phyloP scores from a whole-genome alignment of 148 eudicot genomes.

The Simmondsia chinensis region DNA sequence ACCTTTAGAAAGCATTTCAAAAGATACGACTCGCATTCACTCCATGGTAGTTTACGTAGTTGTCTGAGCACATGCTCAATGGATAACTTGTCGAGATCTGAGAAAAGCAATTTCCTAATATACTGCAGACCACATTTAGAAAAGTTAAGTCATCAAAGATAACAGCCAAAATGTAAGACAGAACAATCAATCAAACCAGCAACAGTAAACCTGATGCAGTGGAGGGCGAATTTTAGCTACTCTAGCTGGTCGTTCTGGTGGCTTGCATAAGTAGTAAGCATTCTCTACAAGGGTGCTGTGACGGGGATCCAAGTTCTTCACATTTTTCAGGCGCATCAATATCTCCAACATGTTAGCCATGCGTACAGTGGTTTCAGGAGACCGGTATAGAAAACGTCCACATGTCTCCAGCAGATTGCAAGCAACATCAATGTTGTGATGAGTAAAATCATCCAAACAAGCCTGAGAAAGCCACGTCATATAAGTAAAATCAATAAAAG shows the following conservation, averaged over 20 bases:
- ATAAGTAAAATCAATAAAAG: slow-evolving; percentile 1
- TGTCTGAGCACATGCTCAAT: slow-evolving; percentile 95
- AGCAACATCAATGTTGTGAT: slow-evolving; percentile 97
- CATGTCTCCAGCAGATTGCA: slow-evolving; percentile 99
- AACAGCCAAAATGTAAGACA: slow-evolving; percentile 1
- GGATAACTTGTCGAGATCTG: slow-evolving; percentile 88
- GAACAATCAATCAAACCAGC: slow-evolving; percentile 1
- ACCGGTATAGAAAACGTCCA: slow-evolving; percentile 89
- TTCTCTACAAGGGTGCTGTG: slow-evolving; percentile 96
- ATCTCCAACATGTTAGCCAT: slow-evolving; percentile 98
- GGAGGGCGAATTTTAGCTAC: slow-evolving; percentile 93
- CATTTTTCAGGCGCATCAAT: slow-evolving; percentile 93
- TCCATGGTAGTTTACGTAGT: slow-evolving; percentile 95
- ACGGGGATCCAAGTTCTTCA: slow-evolving; percentile 96
- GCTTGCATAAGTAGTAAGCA: slow-evolving; percentile 96
- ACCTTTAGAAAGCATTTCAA: slow-evolving; percentile 92
- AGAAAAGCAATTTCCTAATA: slow-evolving; percentile 82
- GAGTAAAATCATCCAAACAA: slow-evolving; percentile 92
- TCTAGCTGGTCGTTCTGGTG: slow-evolving; percentile 94
- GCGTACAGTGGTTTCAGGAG: slow-evolving; percentile 86
- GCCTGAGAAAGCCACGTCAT: slow-evolving; percentile 32
- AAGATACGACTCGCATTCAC: slow-evolving; percentile 77
- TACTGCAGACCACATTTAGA: slow-evolving; percentile 52
- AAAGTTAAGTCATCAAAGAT: not conserved
- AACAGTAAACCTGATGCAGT: slow-evolving; percentile 94